A percentile compares a stretch with the other conserved stretches of the same genome.
Evolutionary conservation across 2,329 filamentous ascomycete species (phyloP).

Genomic region (Pyrenophora tritici-repentis): DNA sequence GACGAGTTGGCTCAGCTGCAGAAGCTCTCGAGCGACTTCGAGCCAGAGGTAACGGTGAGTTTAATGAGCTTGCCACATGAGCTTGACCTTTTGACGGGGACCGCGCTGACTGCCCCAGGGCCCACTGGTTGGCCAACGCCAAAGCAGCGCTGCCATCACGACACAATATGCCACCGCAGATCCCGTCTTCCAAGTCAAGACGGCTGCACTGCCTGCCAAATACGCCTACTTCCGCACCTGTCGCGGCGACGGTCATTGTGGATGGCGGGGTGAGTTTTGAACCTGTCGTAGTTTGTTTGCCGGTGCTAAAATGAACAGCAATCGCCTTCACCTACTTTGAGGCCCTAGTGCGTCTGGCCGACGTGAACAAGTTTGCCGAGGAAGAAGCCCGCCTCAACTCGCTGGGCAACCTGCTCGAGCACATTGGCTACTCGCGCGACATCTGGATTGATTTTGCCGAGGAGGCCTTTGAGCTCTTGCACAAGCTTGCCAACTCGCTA

Average conservation of each 20-base stretch:
- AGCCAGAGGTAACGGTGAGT: constrained; percentile 62
- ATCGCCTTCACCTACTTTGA: constrained; percentile 95
- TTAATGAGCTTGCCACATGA: constrained; percentile 12
- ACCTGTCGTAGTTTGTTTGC: constrained; percentile 4
- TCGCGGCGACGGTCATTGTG: constrained; percentile 93
- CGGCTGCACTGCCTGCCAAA: constrained; percentile 76
- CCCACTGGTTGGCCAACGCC: constrained; percentile 78
- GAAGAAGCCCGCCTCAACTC: constrained; percentile 75
- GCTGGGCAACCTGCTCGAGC: constrained; percentile 71
- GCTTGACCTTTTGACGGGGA: constrained; percentile 2
- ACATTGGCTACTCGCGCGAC: constrained; percentile 69
- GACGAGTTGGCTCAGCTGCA: constrained; percentile 67
- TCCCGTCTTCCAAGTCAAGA: constrained; percentile 83
- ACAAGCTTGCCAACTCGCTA: constrained; percentile 64
- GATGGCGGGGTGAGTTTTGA: constrained; percentile 82
- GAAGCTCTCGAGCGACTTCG: constrained; percentile 64
- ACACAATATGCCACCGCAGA: constrained; percentile 89
- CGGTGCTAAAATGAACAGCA: constrained; percentile 60
- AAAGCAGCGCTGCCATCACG: constrained; percentile 76
- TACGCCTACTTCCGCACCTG: constrained; percentile 88
- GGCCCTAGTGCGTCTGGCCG: constrained; percentile 71
- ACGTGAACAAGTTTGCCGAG: constrained; percentile 66
- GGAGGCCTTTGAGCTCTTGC: constrained; percentile 71
- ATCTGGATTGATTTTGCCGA: constrained; percentile 84
- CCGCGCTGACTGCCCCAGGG: constrained; percentile 62